These are phyloP conservation scores for Termitomyces titanicus DNA, from an alignment of 768 basidiomycete species.

Conservation along the genomic window DNA sequence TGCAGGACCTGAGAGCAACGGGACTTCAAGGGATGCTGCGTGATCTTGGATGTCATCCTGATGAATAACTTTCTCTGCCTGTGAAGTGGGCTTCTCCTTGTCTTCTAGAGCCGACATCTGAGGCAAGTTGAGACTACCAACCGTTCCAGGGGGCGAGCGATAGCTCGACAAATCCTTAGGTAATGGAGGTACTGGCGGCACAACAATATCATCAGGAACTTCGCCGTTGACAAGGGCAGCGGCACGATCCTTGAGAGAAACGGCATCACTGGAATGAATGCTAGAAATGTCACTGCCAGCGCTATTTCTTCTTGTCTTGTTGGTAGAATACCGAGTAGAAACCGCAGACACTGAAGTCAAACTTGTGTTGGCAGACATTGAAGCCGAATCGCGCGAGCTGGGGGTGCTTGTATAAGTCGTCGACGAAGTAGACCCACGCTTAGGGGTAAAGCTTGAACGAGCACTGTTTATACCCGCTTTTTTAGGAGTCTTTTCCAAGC, in stretches of 20 bases:
- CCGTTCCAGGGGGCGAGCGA: constrained; percentile 63
- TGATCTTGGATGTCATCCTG: constrained; percentile 48
- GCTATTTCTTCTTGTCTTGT: constrained; percentile 73
- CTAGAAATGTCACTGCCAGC: constrained; percentile 84
- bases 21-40: constrained; percentile 49
- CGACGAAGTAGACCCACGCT: constrained; percentile 87
- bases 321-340: constrained; percentile 69
- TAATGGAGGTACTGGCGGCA: constrained; percentile 92
- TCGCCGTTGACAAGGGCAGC: constrained; percentile 60
- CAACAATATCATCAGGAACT: constrained; percentile 53
- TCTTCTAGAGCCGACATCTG: constrained; percentile 35
- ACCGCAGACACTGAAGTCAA: constrained; percentile 70
- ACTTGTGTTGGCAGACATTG: constrained; percentile 74
- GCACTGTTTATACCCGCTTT: constrained; percentile 53
- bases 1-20: constrained; percentile 29
- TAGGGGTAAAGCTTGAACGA: constrained; percentile 76
- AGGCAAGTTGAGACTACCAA: constrained; percentile 52
- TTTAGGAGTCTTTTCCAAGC: constrained; percentile 64
- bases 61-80: constrained; percentile 36
- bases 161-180: constrained; percentile 86
- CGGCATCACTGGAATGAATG: constrained; percentile 65
- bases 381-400: constrained; percentile 85
- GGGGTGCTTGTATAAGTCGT: constrained; percentile 81
- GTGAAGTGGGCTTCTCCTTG: constrained; percentile 36
- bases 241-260: constrained; percentile 63